Conservation (phyloP, 169 alveolate genomes). For the Pseudocohnilembus persalinus region DNA sequence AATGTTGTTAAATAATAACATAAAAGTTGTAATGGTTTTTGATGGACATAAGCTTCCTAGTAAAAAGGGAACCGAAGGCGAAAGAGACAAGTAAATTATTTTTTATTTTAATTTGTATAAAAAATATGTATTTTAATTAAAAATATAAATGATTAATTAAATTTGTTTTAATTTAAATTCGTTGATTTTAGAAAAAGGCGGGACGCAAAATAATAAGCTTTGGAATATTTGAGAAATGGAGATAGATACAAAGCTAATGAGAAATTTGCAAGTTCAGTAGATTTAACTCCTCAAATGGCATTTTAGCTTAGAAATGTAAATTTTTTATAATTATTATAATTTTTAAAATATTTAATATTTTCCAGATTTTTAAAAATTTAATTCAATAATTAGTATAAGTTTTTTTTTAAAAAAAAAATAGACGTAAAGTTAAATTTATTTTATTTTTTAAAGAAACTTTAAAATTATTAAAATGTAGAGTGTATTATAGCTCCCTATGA, state of each 20-base stretch:
- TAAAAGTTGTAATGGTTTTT: constrained; percentile 67
- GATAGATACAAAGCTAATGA: constrained; percentile 57
- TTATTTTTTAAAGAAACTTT: constrained; percentile 1
- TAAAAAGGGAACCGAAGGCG: constrained; percentile 76
- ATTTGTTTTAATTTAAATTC: too few species aligned
- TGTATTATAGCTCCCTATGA: constrained; percentile 88
- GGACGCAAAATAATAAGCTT: constrained; percentile 52
- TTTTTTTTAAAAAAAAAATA: too few species aligned
- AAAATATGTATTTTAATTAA: constrained; percentile 10
- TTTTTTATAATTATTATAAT: too few species aligned
- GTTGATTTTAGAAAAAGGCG: constrained; percentile 19
- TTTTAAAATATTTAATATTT: too few species aligned
- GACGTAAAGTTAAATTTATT: too few species aligned
- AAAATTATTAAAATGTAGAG: constrained; percentile 44
- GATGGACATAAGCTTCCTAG: constrained; percentile 78
- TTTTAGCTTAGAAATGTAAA: constrained; percentile 59
- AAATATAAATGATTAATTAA: too few species aligned
- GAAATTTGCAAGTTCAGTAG: constrained; percentile 68
- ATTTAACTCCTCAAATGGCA: constrained; percentile 77
- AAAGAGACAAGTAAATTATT: constrained; percentile 67
- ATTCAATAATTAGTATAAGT: too few species aligned
- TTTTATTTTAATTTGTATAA: constrained; percentile 29
- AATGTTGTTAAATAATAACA: constrained; percentile 49
- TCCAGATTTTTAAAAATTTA: too few species aligned
- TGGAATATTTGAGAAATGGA: constrained; percentile 44